Evolutionary conservation across 148 eudicot species (phyloP).

Genomic region (Chenopodium berlandieri): DNA sequence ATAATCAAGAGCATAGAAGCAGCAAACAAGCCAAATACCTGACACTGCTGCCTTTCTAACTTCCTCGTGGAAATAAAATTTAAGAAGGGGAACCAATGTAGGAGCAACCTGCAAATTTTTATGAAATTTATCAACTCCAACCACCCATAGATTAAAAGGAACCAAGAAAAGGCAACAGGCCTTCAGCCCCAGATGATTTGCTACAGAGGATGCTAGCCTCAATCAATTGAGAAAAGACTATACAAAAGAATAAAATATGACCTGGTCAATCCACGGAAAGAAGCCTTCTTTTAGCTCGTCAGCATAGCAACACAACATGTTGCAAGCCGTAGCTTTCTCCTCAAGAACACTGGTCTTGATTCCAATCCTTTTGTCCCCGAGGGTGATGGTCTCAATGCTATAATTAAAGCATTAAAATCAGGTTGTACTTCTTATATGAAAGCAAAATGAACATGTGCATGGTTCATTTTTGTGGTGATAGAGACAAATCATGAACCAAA

Average conservation of each 20-base stretch:
- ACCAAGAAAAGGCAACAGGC: neutral
- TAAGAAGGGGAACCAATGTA: slow-evolving; percentile 52
- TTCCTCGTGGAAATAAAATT: slow-evolving; percentile 50
- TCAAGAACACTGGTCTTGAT: slow-evolving; percentile 44
- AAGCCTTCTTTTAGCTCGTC: slow-evolving; percentile 52
- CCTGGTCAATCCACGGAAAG: slow-evolving; percentile 51
- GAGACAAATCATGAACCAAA: neutral
- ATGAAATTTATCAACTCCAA: neutral
- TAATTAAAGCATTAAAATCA: slow-evolving; percentile 1
- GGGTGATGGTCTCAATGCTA: slow-evolving; percentile 46
- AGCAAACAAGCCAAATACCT: slow-evolving; percentile 29
- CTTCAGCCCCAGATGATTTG: neutral
- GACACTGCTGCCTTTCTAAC: slow-evolving; percentile 51
- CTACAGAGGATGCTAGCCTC: neutral
- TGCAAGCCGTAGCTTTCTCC: slow-evolving; percentile 53
- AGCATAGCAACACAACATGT: slow-evolving; percentile 51
- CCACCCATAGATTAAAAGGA: neutral
- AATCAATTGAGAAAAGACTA: neutral
- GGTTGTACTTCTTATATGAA: neutral
- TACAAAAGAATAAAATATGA: neutral
- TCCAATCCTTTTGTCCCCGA: slow-evolving; percentile 45
- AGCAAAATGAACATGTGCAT: neutral
- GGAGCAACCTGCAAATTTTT: slow-evolving; percentile 38
- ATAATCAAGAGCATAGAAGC: slow-evolving; percentile 2
- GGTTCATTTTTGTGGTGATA: neutral